These are phyloP conservation scores for Apodospora peruviana DNA, from an alignment of 495 filamentous ascomycete species.

Conservation along the genomic window DNA sequence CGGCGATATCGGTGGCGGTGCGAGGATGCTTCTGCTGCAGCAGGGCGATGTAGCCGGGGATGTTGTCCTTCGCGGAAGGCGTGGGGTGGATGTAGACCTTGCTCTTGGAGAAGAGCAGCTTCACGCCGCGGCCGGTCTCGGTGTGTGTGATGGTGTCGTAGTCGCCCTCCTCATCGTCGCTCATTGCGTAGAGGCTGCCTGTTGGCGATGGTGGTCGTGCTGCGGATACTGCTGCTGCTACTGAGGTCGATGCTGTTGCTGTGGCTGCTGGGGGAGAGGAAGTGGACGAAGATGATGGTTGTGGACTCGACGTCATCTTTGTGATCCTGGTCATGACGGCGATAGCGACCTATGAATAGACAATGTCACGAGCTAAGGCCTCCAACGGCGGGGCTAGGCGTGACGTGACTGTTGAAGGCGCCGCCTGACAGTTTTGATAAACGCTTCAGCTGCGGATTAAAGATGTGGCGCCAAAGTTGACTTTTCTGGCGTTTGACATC, in stretches of 20 bases:
- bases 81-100: conserved; percentile 99
- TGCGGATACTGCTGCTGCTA: conserved; percentile 1
- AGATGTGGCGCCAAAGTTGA: too few species aligned
- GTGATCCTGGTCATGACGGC: conserved; percentile 20
- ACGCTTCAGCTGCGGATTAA: too few species aligned
- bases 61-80: conserved; percentile 89
- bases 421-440: too few species aligned
- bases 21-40: conserved; percentile 75
- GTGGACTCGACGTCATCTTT: conserved; percentile 13
- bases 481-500: too few species aligned
- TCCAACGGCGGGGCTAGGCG: too few species aligned
- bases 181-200: conserved; percentile 92
- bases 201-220: conserved; percentile 59
- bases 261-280: conserved; percentile 4
- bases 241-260: conserved; percentile 1
- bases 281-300: not conserved
- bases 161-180: conserved; percentile 90
- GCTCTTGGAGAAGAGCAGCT: conserved; percentile 94
- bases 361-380: too few species aligned
- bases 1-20: conserved; percentile 10
- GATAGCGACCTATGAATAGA: not conserved
- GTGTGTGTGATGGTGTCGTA: conserved; percentile 93
- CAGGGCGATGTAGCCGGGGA: conserved; percentile 90
- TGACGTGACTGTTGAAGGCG: too few species aligned
- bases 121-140: conserved; percentile 75